Conservation (phyloP, 208 protist genomes). For the Trypanosoma lewisi region DNA sequence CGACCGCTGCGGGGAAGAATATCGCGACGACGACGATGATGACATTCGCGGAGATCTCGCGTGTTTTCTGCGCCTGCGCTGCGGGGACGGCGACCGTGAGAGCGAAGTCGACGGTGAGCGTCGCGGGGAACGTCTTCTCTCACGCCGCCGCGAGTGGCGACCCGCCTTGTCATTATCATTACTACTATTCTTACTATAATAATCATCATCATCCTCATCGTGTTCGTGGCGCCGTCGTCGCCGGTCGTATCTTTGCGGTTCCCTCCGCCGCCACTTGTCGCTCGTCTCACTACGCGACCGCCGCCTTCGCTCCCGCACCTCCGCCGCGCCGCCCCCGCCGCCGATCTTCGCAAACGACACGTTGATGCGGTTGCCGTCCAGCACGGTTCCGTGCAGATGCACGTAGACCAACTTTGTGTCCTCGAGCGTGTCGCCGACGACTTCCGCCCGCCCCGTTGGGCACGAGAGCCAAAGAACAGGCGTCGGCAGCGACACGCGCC, state of each 20-base stretch:
- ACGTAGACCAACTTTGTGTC: slow-evolving; percentile 44
- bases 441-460: slow-evolving; percentile 41
- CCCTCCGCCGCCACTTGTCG: slow-evolving; percentile 2
- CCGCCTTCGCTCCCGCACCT: neutral
- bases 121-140: slow-evolving; percentile 1
- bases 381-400: slow-evolving; percentile 34
- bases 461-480: slow-evolving; percentile 40
- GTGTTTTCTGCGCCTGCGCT: neutral
- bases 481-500: slow-evolving; percentile 32
- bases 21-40: neutral
- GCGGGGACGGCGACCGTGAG: slow-evolving; percentile 17
- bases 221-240: neutral
- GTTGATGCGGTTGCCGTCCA: slow-evolving; percentile 40
- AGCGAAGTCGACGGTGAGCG: slow-evolving; percentile 8
- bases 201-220: too few relatives aligned
- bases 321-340: neutral
- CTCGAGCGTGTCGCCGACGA: slow-evolving; percentile 29
- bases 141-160: neutral
- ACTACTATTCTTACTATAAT: too few relatives aligned
- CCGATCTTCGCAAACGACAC: slow-evolving; percentile 38
- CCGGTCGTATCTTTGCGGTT: neutral
- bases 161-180: too few relatives aligned
- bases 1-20: neutral
- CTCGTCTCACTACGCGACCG: slow-evolving; percentile 4
- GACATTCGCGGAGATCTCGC: neutral